phyloP scores from a whole-genome alignment of 768 basidiomycete species.

The Tricholoma saponaceum region DNA sequence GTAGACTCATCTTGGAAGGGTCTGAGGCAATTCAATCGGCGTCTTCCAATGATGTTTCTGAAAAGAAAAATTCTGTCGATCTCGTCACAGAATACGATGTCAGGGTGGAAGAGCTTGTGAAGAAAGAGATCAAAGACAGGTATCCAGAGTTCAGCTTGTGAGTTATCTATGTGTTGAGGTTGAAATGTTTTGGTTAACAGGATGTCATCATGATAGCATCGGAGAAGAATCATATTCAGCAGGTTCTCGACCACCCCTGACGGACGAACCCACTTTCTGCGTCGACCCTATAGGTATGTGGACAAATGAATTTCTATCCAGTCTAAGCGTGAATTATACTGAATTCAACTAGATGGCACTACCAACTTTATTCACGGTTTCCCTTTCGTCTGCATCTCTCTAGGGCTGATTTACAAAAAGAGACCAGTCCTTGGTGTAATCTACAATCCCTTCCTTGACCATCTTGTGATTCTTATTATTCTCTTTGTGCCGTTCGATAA shows the following conservation, averaged over 20 bases:
- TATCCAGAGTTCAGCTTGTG: constrained; percentile 86
- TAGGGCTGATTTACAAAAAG: constrained; percentile 82
- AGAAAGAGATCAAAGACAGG: constrained; percentile 52
- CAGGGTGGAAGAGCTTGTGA: constrained; percentile 83
- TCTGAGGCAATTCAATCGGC: constrained; percentile 65
- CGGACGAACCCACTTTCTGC: constrained; percentile 91
- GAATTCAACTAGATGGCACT: constrained; percentile 59
- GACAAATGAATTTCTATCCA: not conserved
- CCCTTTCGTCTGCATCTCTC: constrained; percentile 85
- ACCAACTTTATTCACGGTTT: constrained; percentile 88
- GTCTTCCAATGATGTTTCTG: constrained; percentile 48
- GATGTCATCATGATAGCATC: constrained; percentile 58
- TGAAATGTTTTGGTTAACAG: not conserved
- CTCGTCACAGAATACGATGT: constrained; percentile 95
- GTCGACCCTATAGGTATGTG: constrained; percentile 87
- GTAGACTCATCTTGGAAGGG: constrained; percentile 72
- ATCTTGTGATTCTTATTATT: constrained; percentile 49
- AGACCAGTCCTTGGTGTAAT: constrained; percentile 87
- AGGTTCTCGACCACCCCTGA: constrained; percentile 64
- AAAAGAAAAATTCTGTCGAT: constrained; percentile 94
- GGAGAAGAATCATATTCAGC: constrained; percentile 92
- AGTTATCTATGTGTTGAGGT: constrained; percentile 25
- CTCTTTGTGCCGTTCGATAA: not conserved
- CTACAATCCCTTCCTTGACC: constrained; percentile 88
- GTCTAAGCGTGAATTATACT: not conserved